Conservation (phyloP, 2,329 filamentous ascomycete genomes). For the Trichoderma atroviride region DNA sequence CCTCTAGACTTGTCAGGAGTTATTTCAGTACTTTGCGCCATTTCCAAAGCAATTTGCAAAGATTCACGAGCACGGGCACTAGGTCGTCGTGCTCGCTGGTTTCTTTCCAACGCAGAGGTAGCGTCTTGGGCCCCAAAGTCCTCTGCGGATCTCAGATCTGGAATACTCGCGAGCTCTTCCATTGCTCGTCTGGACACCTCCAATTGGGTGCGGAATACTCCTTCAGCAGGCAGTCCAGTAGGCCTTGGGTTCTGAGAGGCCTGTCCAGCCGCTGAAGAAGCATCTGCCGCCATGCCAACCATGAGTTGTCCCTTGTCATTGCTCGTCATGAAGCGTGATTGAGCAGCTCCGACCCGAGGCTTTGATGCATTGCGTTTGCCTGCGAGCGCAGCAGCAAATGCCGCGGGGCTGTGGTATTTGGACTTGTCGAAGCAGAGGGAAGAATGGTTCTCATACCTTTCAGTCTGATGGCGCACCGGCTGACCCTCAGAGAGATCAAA, state of each 20-base stretch:
- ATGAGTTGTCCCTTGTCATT: constrained; percentile 17
- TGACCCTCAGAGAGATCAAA: neutral
- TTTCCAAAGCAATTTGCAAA: constrained; percentile 11
- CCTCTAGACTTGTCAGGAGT: constrained; percentile 11
- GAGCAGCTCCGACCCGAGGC: constrained; percentile 21
- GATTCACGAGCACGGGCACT: constrained; percentile 21
- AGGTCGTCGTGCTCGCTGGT: constrained; percentile 9
- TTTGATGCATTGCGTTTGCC: constrained; percentile 3
- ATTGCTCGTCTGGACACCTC: constrained; percentile 1
- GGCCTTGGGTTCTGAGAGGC: constrained; percentile 11
- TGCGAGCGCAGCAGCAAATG: neutral
- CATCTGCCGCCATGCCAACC: constrained; percentile 15
- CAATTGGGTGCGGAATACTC: neutral
- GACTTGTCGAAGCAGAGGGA: neutral
- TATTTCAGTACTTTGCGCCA: constrained; percentile 13
- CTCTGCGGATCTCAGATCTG: neutral
- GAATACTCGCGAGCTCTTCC: constrained; percentile 12
- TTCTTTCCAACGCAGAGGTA: neutral
- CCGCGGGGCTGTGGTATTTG: neutral
- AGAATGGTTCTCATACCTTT: constrained; percentile 8
- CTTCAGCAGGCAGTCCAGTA: neutral
- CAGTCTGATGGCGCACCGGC: neutral
- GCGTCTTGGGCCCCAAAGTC: neutral
- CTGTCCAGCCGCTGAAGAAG: neutral
- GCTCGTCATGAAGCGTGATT: constrained; percentile 23